Evolutionary conservation across 2,329 filamentous ascomycete species (phyloP).

Genomic region (Coniochaeta ligniaria): DNA sequence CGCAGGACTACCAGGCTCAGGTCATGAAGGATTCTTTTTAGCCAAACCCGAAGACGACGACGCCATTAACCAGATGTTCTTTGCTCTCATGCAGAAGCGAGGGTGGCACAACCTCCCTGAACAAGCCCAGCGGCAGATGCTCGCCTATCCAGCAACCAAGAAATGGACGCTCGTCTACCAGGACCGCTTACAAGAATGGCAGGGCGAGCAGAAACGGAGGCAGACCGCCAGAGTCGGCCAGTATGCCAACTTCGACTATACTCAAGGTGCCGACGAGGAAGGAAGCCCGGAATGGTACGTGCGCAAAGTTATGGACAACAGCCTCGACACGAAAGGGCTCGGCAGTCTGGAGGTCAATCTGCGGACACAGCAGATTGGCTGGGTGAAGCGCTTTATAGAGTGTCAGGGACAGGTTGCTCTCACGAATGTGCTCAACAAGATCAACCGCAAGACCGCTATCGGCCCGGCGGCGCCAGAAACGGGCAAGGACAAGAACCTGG

Average conservation of each 20-base stretch:
- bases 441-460: constrained; percentile 77
- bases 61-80: constrained; percentile 84
- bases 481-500: constrained; percentile 68
- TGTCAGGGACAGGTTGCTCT: constrained; percentile 94
- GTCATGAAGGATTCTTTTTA: constrained; percentile 50
- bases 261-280: constrained; percentile 82
- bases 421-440: constrained; percentile 86
- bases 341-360: constrained; percentile 91
- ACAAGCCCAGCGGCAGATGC: constrained; percentile 90
- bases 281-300: constrained; percentile 98
- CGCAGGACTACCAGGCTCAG: constrained; percentile 20
- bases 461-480: constrained; percentile 60
- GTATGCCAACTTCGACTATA: constrained; percentile 61
- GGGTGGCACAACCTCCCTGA: constrained; percentile 97
- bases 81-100: constrained; percentile 92
- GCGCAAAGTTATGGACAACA: constrained; percentile 92
- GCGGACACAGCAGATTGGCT: constrained; percentile 92
- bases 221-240: constrained; percentile 67
- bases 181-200: constrained; percentile 86
- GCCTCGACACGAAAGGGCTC: constrained; percentile 82
- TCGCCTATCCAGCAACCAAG: constrained; percentile 87
- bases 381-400: constrained; percentile 95
- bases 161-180: constrained; percentile 98
- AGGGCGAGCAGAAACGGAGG: constrained; percentile 86
- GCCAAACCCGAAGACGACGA: constrained; percentile 72